Conservation (phyloP, 768 basidiomycete genomes). For the Termitomyces bulborhizus region DNA sequence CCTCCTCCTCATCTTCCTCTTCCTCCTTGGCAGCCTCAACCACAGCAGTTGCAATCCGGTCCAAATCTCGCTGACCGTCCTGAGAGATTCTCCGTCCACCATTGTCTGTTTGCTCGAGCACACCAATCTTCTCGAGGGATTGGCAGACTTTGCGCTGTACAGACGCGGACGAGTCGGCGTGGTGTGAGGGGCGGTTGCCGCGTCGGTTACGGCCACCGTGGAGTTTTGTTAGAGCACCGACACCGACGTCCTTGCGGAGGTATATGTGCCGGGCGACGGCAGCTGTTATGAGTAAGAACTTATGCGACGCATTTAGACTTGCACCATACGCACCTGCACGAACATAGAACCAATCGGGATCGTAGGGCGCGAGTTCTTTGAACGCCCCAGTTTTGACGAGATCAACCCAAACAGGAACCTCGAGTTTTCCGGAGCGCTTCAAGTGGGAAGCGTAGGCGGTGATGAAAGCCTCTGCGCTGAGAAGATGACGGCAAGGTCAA, state of each 20-base stretch:
- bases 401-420: constrained; percentile 98
- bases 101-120: constrained; percentile 88
- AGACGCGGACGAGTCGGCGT: constrained; percentile 76
- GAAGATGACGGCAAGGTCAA: constrained; percentile 17
- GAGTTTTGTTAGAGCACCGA: constrained; percentile 90
- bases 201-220: constrained; percentile 95
- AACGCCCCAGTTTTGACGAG: constrained; percentile 96
- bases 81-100: constrained; percentile 95
- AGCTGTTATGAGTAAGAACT: constrained; percentile 39
- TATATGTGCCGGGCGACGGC: constrained; percentile 99
- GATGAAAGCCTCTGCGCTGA: constrained; percentile 92
- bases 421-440: constrained; percentile 98
- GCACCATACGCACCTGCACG: constrained; percentile 74
- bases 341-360: constrained; percentile 99
- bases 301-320: not conserved
- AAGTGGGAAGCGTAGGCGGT: constrained; percentile 91
- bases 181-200: constrained; percentile 95
- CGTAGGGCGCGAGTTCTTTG: constrained; percentile 99
- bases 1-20: constrained; percentile 71
- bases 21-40: constrained; percentile 73
- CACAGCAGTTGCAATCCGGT: constrained; percentile 88
- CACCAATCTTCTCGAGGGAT: constrained; percentile 97
- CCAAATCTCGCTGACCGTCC: constrained; percentile 94
- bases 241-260: constrained; percentile 95
- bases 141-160: constrained; percentile 97